Evolutionary conservation across 306 rosid species (phyloP).

Genomic region (Rosa persica): DNA sequence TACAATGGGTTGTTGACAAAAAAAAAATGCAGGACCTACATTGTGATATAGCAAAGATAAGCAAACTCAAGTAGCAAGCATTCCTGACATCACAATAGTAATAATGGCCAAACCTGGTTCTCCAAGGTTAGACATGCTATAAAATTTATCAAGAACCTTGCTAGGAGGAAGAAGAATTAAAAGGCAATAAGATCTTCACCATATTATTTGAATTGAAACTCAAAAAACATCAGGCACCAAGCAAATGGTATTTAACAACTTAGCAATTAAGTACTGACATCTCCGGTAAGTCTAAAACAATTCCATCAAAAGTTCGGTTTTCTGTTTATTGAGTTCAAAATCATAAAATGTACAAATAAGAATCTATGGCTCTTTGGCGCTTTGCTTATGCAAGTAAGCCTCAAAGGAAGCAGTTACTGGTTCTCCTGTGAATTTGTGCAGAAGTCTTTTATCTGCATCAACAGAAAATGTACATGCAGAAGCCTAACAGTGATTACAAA

Average conservation of each 20-base stretch:
- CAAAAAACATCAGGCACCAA: neutral
- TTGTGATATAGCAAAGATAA: neutral
- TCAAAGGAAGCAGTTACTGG: conserved; percentile 12
- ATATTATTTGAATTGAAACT: conserved; percentile 1
- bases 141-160: conserved; percentile 8
- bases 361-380: neutral
- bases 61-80: neutral
- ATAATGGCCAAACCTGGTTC: neutral
- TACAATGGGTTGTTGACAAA: neutral
- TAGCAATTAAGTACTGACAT: neutral
- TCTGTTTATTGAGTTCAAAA: neutral
- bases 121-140: neutral
- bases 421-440: neutral
- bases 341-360: neutral
- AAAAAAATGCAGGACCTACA: neutral
- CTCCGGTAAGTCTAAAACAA: neutral
- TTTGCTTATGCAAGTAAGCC: neutral
- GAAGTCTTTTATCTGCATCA: conserved; percentile 3
- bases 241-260: neutral
- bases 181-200: neutral
- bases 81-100: neutral
- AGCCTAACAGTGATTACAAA: conserved; percentile 41
- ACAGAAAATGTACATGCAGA: conserved; percentile 14
- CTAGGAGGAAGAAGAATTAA: neutral
- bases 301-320: neutral